A percentile compares a stretch with the other conserved stretches of the same genome.
These are phyloP conservation scores for Colletotrichum tropicale DNA, from an alignment of 2,329 filamentous ascomycete genomes.

Conservation along the genomic window DNA sequence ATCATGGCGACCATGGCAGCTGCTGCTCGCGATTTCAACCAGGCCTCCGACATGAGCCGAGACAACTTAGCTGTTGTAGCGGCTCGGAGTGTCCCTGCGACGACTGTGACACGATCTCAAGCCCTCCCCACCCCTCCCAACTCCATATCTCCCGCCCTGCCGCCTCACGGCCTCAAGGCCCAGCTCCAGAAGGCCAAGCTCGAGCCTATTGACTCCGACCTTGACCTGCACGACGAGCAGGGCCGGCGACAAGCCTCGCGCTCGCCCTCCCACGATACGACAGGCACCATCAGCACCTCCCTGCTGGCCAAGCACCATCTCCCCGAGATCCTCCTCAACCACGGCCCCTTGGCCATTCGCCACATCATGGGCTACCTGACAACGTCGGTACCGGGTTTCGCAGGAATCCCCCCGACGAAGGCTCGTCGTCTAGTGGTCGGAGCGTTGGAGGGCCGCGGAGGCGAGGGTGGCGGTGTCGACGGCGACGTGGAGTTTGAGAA, in stretches of 20 bases:
- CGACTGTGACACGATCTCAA: conserved; percentile 60
- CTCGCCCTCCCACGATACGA: conserved; percentile 67
- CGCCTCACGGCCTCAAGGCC: conserved; percentile 79
- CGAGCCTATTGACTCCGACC: conserved; percentile 80
- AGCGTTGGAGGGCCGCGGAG: conserved; percentile 80
- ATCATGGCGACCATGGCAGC: conserved; percentile 70
- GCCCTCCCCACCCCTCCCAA: conserved; percentile 89
- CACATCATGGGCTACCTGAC: conserved; percentile 96
- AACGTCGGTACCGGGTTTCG: conserved; percentile 91
- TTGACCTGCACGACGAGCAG: conserved; percentile 71
- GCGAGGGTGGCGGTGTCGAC: conserved; percentile 63
- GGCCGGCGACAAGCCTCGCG: conserved; percentile 35
- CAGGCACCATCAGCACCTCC: conserved; percentile 81
- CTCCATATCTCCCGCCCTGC: conserved; percentile 88
- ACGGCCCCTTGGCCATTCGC: conserved; percentile 91
- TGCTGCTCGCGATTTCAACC: conserved; percentile 71
- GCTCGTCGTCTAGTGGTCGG: conserved; percentile 91
- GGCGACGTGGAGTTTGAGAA: conserved; percentile 89
- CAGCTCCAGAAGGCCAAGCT: conserved; percentile 65
- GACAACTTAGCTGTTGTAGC: conserved; percentile 77
- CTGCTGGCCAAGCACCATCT: conserved; percentile 91
- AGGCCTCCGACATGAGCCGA: conserved; percentile 61
- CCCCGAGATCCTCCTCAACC: conserved; percentile 85
- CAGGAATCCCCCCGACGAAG: conserved; percentile 85
- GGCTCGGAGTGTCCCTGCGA: conserved; percentile 65